Evolutionary conservation across 768 basidiomycete species (phyloP), one percentile per base, ranked within the genome.

Genomic region (Russula compacta): DNA sequence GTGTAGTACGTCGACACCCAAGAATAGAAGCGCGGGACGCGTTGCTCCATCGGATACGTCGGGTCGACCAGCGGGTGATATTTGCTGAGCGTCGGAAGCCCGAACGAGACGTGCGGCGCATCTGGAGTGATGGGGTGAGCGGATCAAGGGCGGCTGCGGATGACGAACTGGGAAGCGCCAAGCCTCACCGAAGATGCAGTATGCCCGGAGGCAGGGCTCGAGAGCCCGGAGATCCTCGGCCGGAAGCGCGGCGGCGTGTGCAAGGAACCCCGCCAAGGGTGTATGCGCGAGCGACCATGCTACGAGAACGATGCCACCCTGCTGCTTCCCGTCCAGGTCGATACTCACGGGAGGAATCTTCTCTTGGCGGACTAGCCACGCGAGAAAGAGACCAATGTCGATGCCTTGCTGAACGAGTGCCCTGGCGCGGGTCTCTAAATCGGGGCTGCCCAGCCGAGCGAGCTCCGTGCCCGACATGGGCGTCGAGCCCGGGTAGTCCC

Each of bases 401-500:
- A 51, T n/a, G 12, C 63, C 65, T 24, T 59, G 58, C 38, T 42
- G 46, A 8, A 58, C 51, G 17, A 66, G 58, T 32, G 57, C 58
- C 33, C 42, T 53, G 1, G 63, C 58, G 24, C 65, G 63, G 8
- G 49, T 58, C 46, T 39, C 55, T 2, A 56, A 14, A 29, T 67
- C 56, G 6, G 59, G 10, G 32, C 66, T 67, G n/a, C 39, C 47
- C n/a, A 66, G 47, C 24, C 32, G 56, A 32, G 43, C 61, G 48
- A 69, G 61, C 39, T 71, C 70, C 9, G 48, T 46, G 33, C 53
- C 43, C 4, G 63, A 61, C 38, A 64, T 64, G 4, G 65, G 67
- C 14, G 67, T 65, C 19, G 69, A 67, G 6, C 64, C 64, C 2
- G 60, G 64, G 38, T 69, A 71, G 36, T 69, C 70, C 14, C 70